phyloP scores from a whole-genome alignment of 1,284 basidiomycete species.

The Mrakiaceae sp. region DNA sequence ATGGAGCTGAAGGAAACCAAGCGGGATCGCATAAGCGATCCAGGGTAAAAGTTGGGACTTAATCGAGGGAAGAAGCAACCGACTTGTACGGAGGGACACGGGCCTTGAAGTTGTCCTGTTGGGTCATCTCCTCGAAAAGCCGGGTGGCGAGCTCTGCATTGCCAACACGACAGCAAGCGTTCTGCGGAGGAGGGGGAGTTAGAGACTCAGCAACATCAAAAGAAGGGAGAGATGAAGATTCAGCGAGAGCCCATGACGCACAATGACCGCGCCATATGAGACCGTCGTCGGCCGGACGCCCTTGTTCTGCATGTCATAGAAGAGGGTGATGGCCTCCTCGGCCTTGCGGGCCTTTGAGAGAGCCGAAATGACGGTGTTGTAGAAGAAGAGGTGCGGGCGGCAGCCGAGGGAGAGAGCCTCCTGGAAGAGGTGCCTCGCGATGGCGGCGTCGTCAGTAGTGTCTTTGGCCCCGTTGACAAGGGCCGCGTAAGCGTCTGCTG shows the following conservation, averaged over 20 bases:
- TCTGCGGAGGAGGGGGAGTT: slow-evolving; percentile 21
- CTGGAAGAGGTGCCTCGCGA: slow-evolving; percentile 69
- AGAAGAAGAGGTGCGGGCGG: slow-evolving; percentile 69
- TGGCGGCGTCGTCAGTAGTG: slow-evolving; percentile 83
- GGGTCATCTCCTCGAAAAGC: slow-evolving; percentile 76
- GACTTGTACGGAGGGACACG: slow-evolving; percentile 70
- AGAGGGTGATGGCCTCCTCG: slow-evolving; percentile 71
- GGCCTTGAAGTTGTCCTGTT: slow-evolving; percentile 63
- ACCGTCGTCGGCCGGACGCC: slow-evolving; percentile 65
- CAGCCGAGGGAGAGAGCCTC: slow-evolving; percentile 65
- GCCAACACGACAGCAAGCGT: slow-evolving; percentile 84
- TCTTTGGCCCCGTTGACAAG: slow-evolving; percentile 78
- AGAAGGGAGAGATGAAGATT: neutral
- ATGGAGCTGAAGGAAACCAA: slow-evolving; percentile 69
- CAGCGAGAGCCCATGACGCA: slow-evolving; percentile 26
- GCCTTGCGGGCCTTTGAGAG: slow-evolving; percentile 85
- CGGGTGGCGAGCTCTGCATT: slow-evolving; percentile 71
- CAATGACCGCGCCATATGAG: slow-evolving; percentile 91
- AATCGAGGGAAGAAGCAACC: slow-evolving; percentile 15
- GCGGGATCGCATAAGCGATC: neutral
- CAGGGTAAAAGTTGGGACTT: neutral
- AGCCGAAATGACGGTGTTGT: slow-evolving; percentile 93
- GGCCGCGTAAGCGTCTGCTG: slow-evolving; percentile 79
- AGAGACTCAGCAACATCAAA: neutral
- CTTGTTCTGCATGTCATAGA: slow-evolving; percentile 62